Evolutionary conservation across 2,329 filamentous ascomycete species (phyloP), one percentile per base, ranked within the genome.

Genomic region (Teratosphaeria zuluensis): DNA sequence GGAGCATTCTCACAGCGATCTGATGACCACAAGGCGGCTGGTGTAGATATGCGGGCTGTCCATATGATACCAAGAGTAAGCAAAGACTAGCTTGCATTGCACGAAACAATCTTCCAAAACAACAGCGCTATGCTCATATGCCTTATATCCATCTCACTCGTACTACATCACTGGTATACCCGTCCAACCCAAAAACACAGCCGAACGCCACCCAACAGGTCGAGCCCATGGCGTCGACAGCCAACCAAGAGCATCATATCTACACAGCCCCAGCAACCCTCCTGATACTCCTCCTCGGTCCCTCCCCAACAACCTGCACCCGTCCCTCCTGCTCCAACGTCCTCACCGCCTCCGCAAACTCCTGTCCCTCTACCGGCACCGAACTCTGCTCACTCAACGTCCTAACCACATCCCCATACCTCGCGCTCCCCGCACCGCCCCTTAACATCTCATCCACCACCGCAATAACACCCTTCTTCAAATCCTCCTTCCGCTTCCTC

Each of bases 271-370:
- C 82, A 21, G 78, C 89, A 52, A 95, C 83, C 67, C 91, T 84
- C 69, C 92, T 84, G 55, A 99, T 86, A 63, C 77, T 89, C 76
- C 86, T 89, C 74, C 92, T 85, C 19, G 87, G 82, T 3, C 94
- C 94, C 67, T 97, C 92, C 0, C 94, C 94, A 35, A 81, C 80
- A 19, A 97, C 79, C 74, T 88, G 88, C 59, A 96, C 80, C 33
- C 83, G 77, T 0, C 92, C 94, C 76, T 97, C 94, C 63, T 87
- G 84, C 78, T 99, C 92, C 60, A 97, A 76, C 11, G 81, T 78
- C 63, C 88, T 80, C 72, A 97, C 82, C 12, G 86, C 88, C 73
- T 96, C 92, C 12, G 84, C 82, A 72, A 99, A 94, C 72, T 97
- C 92, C 9, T 80, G 76, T 46, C 83, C 80, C 68, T 96, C 92